A percentile compares a stretch with the other conserved stretches of the same genome.
Evolutionary conservation across 2,329 filamentous ascomycete species (phyloP).

Genomic region (Penicillium sp.): DNA sequence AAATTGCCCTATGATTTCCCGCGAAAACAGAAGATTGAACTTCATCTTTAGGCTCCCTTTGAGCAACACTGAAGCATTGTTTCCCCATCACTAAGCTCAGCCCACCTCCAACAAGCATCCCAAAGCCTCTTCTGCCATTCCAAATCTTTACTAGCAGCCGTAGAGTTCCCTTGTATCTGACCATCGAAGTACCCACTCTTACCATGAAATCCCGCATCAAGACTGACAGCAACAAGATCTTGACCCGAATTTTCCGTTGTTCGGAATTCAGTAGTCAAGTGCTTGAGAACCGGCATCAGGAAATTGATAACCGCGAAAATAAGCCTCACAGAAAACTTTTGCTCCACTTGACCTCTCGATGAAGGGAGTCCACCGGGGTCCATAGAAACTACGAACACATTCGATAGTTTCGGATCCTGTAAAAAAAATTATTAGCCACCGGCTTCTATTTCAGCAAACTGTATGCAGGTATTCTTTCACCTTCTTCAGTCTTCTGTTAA

Average conservation of each 20-base stretch:
- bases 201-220: constrained; percentile 12
- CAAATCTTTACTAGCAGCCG: constrained; percentile 4
- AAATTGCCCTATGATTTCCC: too few relatives aligned
- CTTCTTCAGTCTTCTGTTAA: constrained; percentile 37
- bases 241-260: constrained; percentile 17
- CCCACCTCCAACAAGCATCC: constrained; percentile 21
- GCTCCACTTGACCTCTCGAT: constrained; percentile 18
- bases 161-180: not conserved
- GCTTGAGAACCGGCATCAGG: constrained; percentile 19
- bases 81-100: constrained; percentile 2
- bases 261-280: constrained; percentile 15
- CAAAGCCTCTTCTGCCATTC: constrained; percentile 14
- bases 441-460: not conserved
- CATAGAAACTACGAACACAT: constrained; percentile 33
- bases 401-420: constrained; percentile 26
- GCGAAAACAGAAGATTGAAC: too few relatives aligned
- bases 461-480: constrained; percentile 9
- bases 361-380: constrained; percentile 33
- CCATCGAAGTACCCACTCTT: constrained; percentile 20
- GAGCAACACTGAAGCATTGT: not conserved
- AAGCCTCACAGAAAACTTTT: constrained; percentile 8
- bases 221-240: constrained; percentile 18
- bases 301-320: constrained; percentile 13
- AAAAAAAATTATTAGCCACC: not conserved
- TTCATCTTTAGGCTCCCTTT: not conserved